Evolutionary conservation across 1,284 basidiomycete species (phyloP), one percentile per base, ranked within the genome.

Genomic region (Chiua sp.): DNA sequence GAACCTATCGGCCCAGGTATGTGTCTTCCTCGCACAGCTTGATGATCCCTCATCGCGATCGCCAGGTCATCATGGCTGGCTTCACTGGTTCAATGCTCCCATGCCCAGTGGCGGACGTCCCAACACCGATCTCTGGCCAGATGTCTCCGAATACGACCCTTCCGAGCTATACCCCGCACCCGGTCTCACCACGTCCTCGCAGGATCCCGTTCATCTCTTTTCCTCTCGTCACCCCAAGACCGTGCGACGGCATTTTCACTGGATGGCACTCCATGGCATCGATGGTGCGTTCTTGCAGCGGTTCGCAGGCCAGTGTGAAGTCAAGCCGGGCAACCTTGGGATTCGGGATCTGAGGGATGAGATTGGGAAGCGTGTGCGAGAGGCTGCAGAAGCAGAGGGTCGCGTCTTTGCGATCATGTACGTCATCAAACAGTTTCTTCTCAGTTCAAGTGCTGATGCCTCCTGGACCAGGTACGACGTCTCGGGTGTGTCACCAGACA

Each of bases 401-500:
- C 77, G 91, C 51, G 89, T 90, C 2, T 92, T 85, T 71, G 88
- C 90, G 7, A 88, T 92, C 63, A 93, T 93, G 91, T 91, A 60
- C 67, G 88, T 77, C 42, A 13, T 18, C 5, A 16, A 20, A 7
- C 20, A 11, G 16, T 47, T 32, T 28, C 23, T 39, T 12, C 33
- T 20, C 3, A 18, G 18, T 13, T 20, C 22, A 48, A 13, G 26
- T 18, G 26, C 35, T 56, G 53, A 60, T 28, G 23, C 53, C 55
- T 56, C 37, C 47, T 39, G 37, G 23, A 42, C 18, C 44, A 92
- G 90, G 90, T 92, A 93, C 70, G 90, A 92, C 72, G 84, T 91
- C 3, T 82, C 87, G 5, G 86, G 87, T 26, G 85, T 91, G 18
- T 72, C 86, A 16, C 73, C 87, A 7, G 82, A 89, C 61, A 82